Evolutionary conservation across 139 green algal species (phyloP).

Genomic region (Nannochloris sp.): DNA sequence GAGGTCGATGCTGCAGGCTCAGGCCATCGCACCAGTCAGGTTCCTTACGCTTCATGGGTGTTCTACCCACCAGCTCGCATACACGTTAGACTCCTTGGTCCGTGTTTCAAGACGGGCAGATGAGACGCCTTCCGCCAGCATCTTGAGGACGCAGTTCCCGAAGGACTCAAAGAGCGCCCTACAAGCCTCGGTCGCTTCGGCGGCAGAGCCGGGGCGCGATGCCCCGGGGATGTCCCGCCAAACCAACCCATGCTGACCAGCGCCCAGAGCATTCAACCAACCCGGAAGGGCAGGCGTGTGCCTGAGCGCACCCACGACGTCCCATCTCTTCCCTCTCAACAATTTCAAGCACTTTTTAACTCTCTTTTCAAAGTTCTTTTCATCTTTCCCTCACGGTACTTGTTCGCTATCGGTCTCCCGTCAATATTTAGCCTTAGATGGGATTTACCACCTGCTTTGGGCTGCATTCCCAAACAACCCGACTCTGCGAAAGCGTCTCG

Average conservation of each 20-base stretch:
- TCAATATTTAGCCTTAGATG: conserved; percentile 91
- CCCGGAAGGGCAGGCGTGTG: conserved; percentile 57
- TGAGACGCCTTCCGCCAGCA: conserved; percentile 74
- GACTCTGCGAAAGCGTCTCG: conserved; percentile 76
- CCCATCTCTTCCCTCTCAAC: conserved; percentile 50
- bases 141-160: conserved; percentile 66
- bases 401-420: conserved; percentile 93
- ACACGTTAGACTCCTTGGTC: conserved; percentile 94
- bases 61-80: conserved; percentile 84
- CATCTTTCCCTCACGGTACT: conserved; percentile 95
- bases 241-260: conserved; percentile 77
- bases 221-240: conserved; percentile 53
- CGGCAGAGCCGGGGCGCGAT: conserved; percentile 51
- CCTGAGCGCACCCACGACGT: conserved; percentile 54
- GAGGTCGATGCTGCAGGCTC: conserved; percentile 82
- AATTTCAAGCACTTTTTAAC: conserved; percentile 94
- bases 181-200: conserved; percentile 57
- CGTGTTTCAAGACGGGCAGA: conserved; percentile 93
- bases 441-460: conserved; percentile 88
- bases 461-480: conserved; percentile 89
- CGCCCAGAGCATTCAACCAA: conserved; percentile 53
- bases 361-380: conserved; percentile 97
- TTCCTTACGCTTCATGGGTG: conserved; percentile 89
- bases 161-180: conserved; percentile 52
- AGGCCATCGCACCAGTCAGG: conserved; percentile 69